These are phyloP conservation scores for Rubia balearica DNA, from an alignment of 305 asterid species.

Conservation along the genomic window DNA sequence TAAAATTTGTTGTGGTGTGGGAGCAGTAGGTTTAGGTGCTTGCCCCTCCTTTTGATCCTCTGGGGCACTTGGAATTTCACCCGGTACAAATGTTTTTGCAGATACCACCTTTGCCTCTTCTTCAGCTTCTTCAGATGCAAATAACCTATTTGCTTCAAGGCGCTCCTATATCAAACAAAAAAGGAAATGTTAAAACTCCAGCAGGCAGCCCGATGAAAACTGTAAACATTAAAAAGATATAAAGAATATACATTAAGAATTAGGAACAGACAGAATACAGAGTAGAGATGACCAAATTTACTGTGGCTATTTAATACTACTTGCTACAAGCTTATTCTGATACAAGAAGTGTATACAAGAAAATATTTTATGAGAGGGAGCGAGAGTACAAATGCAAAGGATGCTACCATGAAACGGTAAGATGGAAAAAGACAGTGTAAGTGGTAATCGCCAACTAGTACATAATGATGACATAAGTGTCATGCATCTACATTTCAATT, in stretches of 20 bases:
- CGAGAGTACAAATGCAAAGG: background rate
- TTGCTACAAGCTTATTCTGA: background rate
- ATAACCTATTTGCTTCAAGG: slow-evolving; percentile 64
- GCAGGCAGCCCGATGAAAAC: background rate
- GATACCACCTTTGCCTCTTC: slow-evolving; percentile 81
- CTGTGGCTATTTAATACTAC: background rate
- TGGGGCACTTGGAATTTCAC: slow-evolving; percentile 48
- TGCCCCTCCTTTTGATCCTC: slow-evolving; percentile 62
- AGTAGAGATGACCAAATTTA: background rate
- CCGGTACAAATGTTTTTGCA: slow-evolving; percentile 67
- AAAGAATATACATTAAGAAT: background rate
- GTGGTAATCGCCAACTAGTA: too few relatives aligned
- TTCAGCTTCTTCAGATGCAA: slow-evolving; percentile 88
- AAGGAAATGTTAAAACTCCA: background rate
- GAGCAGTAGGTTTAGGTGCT: slow-evolving; percentile 64
- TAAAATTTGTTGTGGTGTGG: slow-evolving; percentile 90
- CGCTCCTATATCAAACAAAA: slow-evolving; percentile 57
- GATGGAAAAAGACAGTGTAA: background rate
- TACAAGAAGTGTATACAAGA: background rate
- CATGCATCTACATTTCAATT: background rate
- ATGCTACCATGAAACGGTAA: background rate
- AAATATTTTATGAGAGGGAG: background rate
- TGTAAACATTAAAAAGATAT: background rate
- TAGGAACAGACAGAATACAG: background rate
- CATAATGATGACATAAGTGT: background rate